Base-by-base conservation (phyloP, 2,329 filamentous ascomycete species). In the Fusarium xyrophilum region DNA sequence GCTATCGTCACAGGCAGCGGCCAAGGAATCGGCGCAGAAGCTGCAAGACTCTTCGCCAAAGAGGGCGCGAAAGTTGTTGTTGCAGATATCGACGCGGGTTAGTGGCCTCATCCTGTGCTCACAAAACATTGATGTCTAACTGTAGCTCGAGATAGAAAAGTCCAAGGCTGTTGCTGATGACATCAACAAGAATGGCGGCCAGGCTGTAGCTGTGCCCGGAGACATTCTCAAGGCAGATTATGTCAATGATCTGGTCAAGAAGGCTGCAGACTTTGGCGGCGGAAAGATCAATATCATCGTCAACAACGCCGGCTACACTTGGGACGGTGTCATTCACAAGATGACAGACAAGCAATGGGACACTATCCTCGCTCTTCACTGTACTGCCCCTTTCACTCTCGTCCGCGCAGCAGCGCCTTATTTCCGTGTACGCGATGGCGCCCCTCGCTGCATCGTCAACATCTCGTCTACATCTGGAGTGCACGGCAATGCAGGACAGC, bases 261-360 rank as follows among this genome's bases (percentile, higher is more conserved):
- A 89, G 75, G 86, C 93, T 0, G 93, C 92, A 2, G 90, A 89
- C 48, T 96, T 97, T 76, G 93, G 93, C 61, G 83, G 86, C 68
- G 93, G 93, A 75, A 96, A 96, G 83, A 93, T 97, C 67, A 91
- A 97, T 79, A 91, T 96, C 76, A 90, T 97, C 59, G 91, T 97
- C 63, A 96, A 97, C 80, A 97, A 97, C 77, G 93, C 93, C 1
- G 93, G 93, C 42, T 96, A 93, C 80, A 97, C 93, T 2, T 97
- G 93, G 92, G 93, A 97, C 78, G 93, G 91, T 10, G 93, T 96
- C 39, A 93, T 96, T 70, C 92, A 96, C 84, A 96, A 96, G 85
- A 95, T 93, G 84, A 91, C 89, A 19, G 92, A 96, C 83, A 92
- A 92, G 82, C 93, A 96, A 84, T 96, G 92, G 92, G 91, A 96